Conservation (phyloP, 176 grass and related monocot species). For the Aegilops longissima region DNA sequence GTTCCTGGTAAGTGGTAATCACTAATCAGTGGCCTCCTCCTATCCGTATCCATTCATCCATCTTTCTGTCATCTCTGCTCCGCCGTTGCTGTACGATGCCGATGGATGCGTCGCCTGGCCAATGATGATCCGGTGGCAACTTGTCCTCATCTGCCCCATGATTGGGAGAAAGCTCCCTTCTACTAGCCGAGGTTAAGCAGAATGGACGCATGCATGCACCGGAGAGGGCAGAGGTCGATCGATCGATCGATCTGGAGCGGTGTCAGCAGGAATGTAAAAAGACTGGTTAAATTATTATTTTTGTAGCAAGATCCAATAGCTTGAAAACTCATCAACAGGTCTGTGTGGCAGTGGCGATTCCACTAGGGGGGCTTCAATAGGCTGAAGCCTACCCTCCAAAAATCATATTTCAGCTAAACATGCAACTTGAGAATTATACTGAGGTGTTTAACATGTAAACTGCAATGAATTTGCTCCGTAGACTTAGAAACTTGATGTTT, state of each 20-base stretch:
- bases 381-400: too few species aligned
- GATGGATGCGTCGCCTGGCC: background rate
- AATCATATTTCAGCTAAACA: too few species aligned
- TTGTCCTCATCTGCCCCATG: background rate
- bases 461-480: too few species aligned
- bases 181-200: background rate
- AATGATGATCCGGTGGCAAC: background rate
- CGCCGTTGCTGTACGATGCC: background rate
- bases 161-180: background rate
- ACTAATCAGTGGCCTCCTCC: background rate
- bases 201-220: background rate
- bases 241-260: background rate
- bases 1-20: background rate
- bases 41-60: background rate
- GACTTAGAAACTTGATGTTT: too few species aligned
- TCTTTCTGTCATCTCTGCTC: background rate
- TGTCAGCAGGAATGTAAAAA: background rate
- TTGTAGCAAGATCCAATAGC: background rate
- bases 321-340: background rate
- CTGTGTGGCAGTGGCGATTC: too few species aligned
- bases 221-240: background rate
- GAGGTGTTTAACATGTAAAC: too few species aligned
- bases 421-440: too few species aligned
- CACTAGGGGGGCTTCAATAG: too few species aligned
- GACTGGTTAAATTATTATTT: background rate